Percentiles rank a stretch among this genome's conserved stretches.
Evolutionary conservation across 106 monocot genomes (phyloP).

Genomic region (Allium fistulosum): DNA sequence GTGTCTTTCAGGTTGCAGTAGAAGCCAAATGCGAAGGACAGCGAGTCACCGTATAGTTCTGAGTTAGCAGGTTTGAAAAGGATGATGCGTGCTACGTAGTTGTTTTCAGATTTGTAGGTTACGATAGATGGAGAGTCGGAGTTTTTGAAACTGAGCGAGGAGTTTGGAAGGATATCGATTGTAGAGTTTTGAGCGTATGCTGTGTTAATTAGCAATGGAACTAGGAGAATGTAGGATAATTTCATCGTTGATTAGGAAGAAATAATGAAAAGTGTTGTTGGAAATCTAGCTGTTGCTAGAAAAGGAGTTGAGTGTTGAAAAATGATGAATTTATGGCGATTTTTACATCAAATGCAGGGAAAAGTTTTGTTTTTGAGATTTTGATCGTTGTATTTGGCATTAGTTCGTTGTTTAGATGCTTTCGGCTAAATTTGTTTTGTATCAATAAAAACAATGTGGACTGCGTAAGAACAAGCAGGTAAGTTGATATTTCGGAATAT

Average conservation of each 20-base stretch:
- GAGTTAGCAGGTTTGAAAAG: background rate
- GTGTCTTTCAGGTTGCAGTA: background rate
- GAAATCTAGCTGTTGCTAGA: background rate
- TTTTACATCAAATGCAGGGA: background rate
- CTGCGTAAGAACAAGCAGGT: too few species aligned
- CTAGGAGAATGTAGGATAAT: too few species aligned
- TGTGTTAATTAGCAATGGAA: background rate
- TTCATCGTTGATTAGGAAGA: background rate
- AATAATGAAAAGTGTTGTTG: background rate
- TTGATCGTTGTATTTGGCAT: background rate
- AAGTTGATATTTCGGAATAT: too few species aligned
- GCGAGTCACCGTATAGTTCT: background rate
- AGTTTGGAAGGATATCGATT: background rate
- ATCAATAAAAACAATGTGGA: too few species aligned
- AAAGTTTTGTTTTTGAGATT: background rate
- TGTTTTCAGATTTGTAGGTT: background rate
- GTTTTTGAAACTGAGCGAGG: background rate
- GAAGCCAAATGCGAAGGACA: constrained; percentile 8
- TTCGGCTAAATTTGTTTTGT: background rate
- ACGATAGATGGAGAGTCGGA: background rate
- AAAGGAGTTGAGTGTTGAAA: background rate
- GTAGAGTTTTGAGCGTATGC: background rate
- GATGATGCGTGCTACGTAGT: background rate
- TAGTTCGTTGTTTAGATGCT: background rate
- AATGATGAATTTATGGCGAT: background rate